These are phyloP conservation scores for Sambucus nigra DNA, from an alignment of 129 eudicot genomes.

Conservation along the genomic window DNA sequence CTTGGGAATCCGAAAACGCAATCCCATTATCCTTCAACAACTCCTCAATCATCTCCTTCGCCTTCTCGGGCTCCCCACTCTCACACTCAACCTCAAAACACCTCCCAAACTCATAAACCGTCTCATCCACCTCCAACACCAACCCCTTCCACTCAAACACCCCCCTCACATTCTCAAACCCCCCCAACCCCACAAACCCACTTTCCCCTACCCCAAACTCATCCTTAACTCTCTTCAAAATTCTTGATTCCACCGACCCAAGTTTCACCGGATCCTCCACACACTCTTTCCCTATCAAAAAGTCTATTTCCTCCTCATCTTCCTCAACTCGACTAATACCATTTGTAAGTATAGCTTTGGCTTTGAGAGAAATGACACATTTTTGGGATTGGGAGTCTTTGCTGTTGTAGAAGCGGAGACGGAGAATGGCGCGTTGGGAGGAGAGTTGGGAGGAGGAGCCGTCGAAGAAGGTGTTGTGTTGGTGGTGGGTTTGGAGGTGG, in stretches of 20 bases:
- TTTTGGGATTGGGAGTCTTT: conserved; percentile 34
- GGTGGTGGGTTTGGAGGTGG: conserved; percentile 51
- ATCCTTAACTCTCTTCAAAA: conserved; percentile 59
- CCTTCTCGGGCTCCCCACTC: conserved; percentile 74
- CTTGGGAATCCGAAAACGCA: conserved; percentile 43
- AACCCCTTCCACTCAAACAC: conserved; percentile 89
- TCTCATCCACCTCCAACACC: conserved; percentile 74
- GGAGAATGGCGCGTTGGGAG: conserved; percentile 57
- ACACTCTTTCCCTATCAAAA: conserved; percentile 33
- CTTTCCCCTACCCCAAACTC: conserved; percentile 38
- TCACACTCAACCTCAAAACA: conserved; percentile 93
- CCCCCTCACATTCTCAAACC: conserved; percentile 75
- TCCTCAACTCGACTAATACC: conserved; percentile 90
- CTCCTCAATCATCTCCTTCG: conserved; percentile 56
- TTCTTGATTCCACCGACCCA: conserved; percentile 33
- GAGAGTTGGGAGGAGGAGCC: conserved; percentile 50
- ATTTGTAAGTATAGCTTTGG: conserved; percentile 43
- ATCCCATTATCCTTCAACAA: conserved; percentile 68
- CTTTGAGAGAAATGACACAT: conserved; percentile 63
- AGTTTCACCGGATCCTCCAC: conserved; percentile 37
- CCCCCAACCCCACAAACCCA: conserved; percentile 72
- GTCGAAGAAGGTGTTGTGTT: conserved; percentile 78
- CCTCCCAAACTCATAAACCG: conserved; percentile 65
- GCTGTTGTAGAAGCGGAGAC: conserved; percentile 71
- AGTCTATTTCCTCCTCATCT: conserved; percentile 80